Base-by-base conservation (phyloP, 495 filamentous ascomycete genomes). In the Tuber magnatum region DNA sequence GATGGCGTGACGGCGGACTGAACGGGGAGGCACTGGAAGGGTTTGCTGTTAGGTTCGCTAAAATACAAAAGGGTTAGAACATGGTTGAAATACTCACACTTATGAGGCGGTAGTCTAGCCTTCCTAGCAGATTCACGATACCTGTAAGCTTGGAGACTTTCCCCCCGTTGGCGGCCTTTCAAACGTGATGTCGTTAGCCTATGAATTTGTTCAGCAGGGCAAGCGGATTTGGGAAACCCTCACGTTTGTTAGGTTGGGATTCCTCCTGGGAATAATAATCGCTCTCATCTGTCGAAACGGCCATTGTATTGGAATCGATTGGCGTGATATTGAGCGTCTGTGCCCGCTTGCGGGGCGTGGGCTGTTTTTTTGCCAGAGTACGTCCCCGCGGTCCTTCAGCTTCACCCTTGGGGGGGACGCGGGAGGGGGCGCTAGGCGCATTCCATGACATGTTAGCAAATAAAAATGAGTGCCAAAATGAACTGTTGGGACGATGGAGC, bases 1-100 rank as follows among this genome's bases (percentile, higher is more conserved):
- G 56, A 65, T 56, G 8, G 24, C 3, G 24, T 22, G 3, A 28
- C 8, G 3, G 24, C 8, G 48, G 8, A 14, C 9, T 12, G 1
- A 24, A 12, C 6, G 48, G 0, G 48, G 24, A 3, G 48, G 24
- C 1, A 28, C 48, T 28, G 9, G 2, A 56, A 10, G 24, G 1
- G 1, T 12, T 3, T 12, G 9, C 2, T 0, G 6, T 56, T 28
- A 56, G 48, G 1, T 12, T n/a, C 0, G 0, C 8, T 12, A 0
- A 2, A 28, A 10, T 24, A 0, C 2, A 9, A 7, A 28, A 12
- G 2, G 2, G 0, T 8, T 1, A 12, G 3, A 7, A 14, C 9
- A 0, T 24, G 6, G 0, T 3, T 0, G 24, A 14, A 56, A 56
- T 28, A 10, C 22, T 3, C 28, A 56, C 48, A 10, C 0, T 10